Percentiles rank a stretch among this genome's conserved stretches.
These are phyloP conservation scores for Vaccinium macrocarpon DNA, from an alignment of 148 eudicot species.

Conservation along the genomic window DNA sequence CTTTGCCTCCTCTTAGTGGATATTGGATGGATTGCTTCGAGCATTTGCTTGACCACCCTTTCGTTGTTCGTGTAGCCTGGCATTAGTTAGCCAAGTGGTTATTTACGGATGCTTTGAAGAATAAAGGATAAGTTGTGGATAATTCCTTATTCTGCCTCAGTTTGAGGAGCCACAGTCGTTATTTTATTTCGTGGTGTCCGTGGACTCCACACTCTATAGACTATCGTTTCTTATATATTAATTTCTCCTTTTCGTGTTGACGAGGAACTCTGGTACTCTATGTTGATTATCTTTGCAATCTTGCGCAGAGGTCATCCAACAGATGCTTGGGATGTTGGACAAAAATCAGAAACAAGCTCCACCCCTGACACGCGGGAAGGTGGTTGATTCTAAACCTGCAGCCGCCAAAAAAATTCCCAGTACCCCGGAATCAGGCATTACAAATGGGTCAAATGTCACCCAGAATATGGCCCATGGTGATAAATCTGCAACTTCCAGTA, in stretches of 20 bases:
- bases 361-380: slow-evolving; percentile 15
- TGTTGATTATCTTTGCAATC: background rate
- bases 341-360: slow-evolving; percentile 33
- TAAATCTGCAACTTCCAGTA: slow-evolving; percentile 24
- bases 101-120: background rate
- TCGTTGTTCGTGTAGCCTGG: background rate
- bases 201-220: too few relatives aligned
- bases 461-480: slow-evolving; percentile 17
- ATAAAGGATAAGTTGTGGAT: background rate
- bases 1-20: background rate
- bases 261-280: background rate
- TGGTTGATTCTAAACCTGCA: slow-evolving; percentile 18
- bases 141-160: background rate
- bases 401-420: slow-evolving; percentile 26
- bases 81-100: background rate
- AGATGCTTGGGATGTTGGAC: slow-evolving; percentile 46
- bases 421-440: slow-evolving; percentile 24
- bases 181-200: background rate
- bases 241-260: background rate
- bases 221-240: too few relatives aligned
- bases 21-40: background rate
- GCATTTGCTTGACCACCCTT: background rate
- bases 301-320: slow-evolving; percentile 55
- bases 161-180: background rate
- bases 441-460: slow-evolving; percentile 22